phyloP scores from a whole-genome alignment of 192 early-diverging fungal genomes.

The Coemansia sp. region DNA sequence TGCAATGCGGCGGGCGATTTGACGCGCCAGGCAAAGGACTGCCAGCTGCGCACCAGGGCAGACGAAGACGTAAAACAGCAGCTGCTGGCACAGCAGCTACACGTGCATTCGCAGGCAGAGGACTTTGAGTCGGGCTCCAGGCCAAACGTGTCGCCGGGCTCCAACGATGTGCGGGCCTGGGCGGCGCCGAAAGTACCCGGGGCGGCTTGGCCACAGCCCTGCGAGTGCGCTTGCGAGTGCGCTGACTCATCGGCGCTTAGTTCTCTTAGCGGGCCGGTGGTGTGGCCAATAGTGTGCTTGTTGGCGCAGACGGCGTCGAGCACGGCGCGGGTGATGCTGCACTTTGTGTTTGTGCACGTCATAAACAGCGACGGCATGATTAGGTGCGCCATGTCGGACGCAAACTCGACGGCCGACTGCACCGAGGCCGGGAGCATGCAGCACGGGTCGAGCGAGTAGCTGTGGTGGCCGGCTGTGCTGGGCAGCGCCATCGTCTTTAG shows the following conservation, averaged over 20 bases:
- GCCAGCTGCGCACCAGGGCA: constrained; percentile 20
- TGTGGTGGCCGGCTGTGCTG: not conserved
- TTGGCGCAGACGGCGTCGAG: too few species aligned
- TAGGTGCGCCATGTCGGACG: constrained; percentile 36
- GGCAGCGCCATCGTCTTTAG: too few species aligned
- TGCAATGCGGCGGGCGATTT: not conserved
- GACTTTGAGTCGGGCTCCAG: constrained; percentile 3
- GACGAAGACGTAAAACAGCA: constrained; percentile 27
- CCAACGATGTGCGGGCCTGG: too few species aligned
- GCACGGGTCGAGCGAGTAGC: not conserved
- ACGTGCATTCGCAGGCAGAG: constrained; percentile 25
- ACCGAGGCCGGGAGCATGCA: constrained; percentile 15
- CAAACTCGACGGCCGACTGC: constrained; percentile 30
- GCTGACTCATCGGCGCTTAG: not conserved
- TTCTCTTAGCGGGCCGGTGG: too few species aligned
- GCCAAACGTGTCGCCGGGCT: constrained; percentile 41
- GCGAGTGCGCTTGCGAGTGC: not conserved
- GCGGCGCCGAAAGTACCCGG: not conserved
- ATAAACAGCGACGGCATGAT: constrained; percentile 41
- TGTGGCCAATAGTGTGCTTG: too few species aligned
- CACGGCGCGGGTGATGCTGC: constrained; percentile 7
- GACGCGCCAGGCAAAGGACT: constrained; percentile 14
- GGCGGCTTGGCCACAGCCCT: not conserved
- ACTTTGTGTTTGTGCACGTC: constrained; percentile 18
- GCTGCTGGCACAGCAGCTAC: constrained; percentile 23